A percentile compares a stretch with the other conserved stretches of the same genome.
phyloP scores from a whole-genome alignment of 2,329 filamentous ascomycete genomes.

The Pseudofabraea citricarpa region DNA sequence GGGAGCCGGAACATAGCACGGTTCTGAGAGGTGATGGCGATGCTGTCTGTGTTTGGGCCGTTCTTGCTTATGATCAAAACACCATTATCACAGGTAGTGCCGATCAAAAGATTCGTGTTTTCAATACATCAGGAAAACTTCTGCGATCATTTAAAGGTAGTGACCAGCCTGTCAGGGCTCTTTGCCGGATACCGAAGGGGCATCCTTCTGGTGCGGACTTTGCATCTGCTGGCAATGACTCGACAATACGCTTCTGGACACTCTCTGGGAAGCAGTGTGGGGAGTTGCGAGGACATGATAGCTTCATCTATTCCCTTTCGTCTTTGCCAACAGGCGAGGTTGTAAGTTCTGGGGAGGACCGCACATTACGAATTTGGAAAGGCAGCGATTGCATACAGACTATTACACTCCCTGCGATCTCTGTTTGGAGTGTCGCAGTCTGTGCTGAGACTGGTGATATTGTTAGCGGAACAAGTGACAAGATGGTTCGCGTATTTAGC shows the following conservation, averaged over 20 bases:
- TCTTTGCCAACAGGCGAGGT: conserved; percentile 78
- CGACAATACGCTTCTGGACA: conserved; percentile 82
- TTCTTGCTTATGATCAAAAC: conserved; percentile 73
- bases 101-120: conserved; percentile 85
- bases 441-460: conserved; percentile 83
- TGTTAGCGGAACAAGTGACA: conserved; percentile 88
- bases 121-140: conserved; percentile 60
- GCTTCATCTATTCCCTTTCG: conserved; percentile 86
- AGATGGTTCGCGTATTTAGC: conserved; percentile 79
- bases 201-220: conserved; percentile 86
- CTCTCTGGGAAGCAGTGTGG: conserved; percentile 70
- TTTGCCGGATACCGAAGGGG: conserved; percentile 71
- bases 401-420: conserved; percentile 94
- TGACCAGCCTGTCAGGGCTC: conserved; percentile 79
- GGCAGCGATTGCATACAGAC: conserved; percentile 83
- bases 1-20: conserved; percentile 80
- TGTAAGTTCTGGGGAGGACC: conserved; percentile 87
- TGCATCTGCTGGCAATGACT: conserved; percentile 91
- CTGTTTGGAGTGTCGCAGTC: conserved; percentile 88
- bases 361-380: conserved; percentile 88
- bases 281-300: conserved; percentile 83
- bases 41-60: conserved; percentile 91
- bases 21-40: conserved; percentile 72
- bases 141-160: conserved; percentile 63
- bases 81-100: conserved; percentile 89